Base-by-base conservation (phyloP, 192 early-diverging fungal genomes). In the Globomyces pollinis-pini region DNA sequence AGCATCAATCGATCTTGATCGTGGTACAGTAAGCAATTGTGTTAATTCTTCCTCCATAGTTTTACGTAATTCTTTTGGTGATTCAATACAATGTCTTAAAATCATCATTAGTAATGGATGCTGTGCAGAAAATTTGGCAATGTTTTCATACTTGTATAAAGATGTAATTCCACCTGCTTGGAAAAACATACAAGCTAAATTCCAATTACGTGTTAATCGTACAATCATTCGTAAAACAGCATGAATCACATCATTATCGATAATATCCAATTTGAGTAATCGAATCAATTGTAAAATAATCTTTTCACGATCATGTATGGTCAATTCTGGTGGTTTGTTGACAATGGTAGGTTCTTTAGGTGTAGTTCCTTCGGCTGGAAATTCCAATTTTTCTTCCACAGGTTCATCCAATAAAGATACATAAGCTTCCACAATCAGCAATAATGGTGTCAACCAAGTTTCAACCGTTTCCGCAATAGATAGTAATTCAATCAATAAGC, bases 31-130 rank as follows among this genome's bases (percentile, higher is more conserved):
- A 20, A 93, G 84, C 84, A 86, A 91, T 20, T 69, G 75, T 20
- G 68, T 77, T 3, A 95, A 81, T 61, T 93, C 84, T 32, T 79
- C 66, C 54, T 87, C 85, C 81, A 97, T 88, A 4, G 78, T 67
- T 35, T 63, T 57, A 56, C 73, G 68, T 49, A 95, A 65, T 1
- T 88, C 74, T 1, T 64, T 65, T 15, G 68, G 55, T 57, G 84
- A 78, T 66, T 98, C 94, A 56, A 94, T 76, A 12, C 88, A 79
- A 61, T 98, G 91, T 2, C 93, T 82, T 49, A 98, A 60, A n/a
- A 98, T 88, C 62, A 94, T 87, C 16, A 88, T 69, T 8, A 88
- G 76, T 39, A 94, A 78, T 32, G 83, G 79, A 38, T 86, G 86
- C 52, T 92, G 89, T 13, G 89, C 83, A 42, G 84, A 77, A 62